Evolutionary conservation across 1,284 basidiomycete genomes (phyloP).

Genomic region (Melampsora americana): DNA sequence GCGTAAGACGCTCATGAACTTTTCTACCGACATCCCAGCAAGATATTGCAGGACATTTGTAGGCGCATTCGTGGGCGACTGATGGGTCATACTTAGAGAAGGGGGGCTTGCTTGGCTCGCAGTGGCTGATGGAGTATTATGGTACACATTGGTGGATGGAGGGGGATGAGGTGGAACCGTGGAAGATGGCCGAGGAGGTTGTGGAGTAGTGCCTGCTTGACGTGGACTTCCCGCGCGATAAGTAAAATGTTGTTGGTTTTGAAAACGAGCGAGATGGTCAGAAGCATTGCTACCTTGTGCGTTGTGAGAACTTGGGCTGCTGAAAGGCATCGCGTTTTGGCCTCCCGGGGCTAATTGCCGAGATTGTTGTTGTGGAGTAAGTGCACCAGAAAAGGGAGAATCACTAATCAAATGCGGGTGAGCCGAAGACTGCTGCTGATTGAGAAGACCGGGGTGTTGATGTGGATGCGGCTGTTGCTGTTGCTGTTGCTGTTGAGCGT

Average conservation of each 20-base stretch:
- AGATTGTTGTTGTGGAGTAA: constrained; percentile 38
- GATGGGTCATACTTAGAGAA: neutral
- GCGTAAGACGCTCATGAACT: constrained; percentile 15
- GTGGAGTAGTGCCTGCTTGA: constrained; percentile 15
- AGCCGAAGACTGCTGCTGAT: constrained; percentile 8
- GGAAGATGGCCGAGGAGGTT: constrained; percentile 37
- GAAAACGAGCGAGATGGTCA: constrained; percentile 30
- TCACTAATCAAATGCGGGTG: constrained; percentile 5
- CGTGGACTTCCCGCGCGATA: constrained; percentile 33
- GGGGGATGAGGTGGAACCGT: constrained; percentile 14
- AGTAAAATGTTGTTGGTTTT: constrained; percentile 13
- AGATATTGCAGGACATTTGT: neutral
- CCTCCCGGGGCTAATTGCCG: constrained; percentile 17
- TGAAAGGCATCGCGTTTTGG: constrained; percentile 27
- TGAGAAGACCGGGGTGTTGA: constrained; percentile 19
- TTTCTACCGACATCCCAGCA: constrained; percentile 22
- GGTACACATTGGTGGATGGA: constrained; percentile 12
- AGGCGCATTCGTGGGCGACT: neutral
- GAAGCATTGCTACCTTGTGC: neutral
- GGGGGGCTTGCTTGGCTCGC: constrained; percentile 22
- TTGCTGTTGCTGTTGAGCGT: constrained; percentile 3
- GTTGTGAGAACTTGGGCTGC: constrained; percentile 25
- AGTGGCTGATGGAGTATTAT: constrained; percentile 9
- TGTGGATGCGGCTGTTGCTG: constrained; percentile 27
- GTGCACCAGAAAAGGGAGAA: constrained; percentile 22